These are phyloP conservation scores for Microstegium vimineum DNA, from an alignment of 176 grass and related monocot species.

Conservation along the genomic window DNA sequence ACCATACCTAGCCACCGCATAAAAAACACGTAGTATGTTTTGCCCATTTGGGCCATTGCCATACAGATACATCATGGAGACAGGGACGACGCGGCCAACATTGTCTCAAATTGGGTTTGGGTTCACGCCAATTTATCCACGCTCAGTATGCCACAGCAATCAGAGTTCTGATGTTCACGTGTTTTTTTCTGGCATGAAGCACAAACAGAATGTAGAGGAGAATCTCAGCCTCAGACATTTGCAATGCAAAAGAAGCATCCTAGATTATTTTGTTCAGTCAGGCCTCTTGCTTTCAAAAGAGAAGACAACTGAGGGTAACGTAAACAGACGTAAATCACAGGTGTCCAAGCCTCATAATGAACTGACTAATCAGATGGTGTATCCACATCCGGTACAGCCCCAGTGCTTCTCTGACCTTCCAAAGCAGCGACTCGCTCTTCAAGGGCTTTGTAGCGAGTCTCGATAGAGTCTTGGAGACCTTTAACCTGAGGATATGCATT, in stretches of 20 bases:
- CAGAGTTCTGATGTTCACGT: background rate
- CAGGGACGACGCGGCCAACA: too few species aligned
- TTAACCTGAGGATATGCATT: slow-evolving; percentile 53
- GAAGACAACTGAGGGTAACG: slow-evolving; percentile 21
- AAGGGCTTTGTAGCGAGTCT: slow-evolving; percentile 53
- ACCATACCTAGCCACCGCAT: background rate
- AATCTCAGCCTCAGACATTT: background rate
- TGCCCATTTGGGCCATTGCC: background rate
- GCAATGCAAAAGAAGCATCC: slow-evolving; percentile 1
- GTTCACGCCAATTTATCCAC: background rate
- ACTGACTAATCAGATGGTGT: slow-evolving; percentile 44
- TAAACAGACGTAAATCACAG: slow-evolving; percentile 29
- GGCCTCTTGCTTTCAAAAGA: slow-evolving; percentile 29
- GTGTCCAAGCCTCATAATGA: background rate
- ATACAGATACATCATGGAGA: background rate
- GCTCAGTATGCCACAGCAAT: background rate
- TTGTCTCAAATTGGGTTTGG: background rate
- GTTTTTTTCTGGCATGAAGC: background rate
- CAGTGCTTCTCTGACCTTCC: slow-evolving; percentile 50
- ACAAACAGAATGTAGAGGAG: background rate
- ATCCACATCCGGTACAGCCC: slow-evolving; percentile 19
- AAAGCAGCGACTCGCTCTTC: slow-evolving; percentile 56
- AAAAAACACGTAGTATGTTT: background rate
- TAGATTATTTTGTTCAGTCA: slow-evolving; percentile 39
- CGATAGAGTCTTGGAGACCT: slow-evolving; percentile 38